These are phyloP conservation scores for Vaccinium macrocarpon DNA, from an alignment of 148 eudicot genomes.

Conservation along the genomic window DNA sequence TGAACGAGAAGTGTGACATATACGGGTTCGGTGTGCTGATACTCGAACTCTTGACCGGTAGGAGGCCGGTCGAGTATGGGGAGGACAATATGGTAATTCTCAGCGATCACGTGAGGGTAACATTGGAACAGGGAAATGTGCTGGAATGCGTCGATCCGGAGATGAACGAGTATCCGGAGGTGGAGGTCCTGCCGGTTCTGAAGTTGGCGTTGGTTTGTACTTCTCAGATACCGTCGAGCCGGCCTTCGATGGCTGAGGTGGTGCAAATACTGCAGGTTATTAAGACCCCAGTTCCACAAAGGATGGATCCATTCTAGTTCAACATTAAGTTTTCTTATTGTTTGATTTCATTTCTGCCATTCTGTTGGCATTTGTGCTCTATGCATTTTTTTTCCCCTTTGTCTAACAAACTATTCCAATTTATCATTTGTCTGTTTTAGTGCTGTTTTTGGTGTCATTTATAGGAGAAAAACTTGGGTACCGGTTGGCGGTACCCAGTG, in stretches of 20 bases:
- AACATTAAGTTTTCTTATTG: background rate
- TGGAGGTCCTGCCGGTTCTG: constrained; percentile 77
- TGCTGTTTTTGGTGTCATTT: background rate
- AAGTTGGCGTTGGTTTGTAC: constrained; percentile 94
- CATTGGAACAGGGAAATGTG: constrained; percentile 73
- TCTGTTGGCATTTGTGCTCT: background rate
- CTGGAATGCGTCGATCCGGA: constrained; percentile 73
- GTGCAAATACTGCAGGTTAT: constrained; percentile 94
- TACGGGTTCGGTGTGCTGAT: constrained; percentile 84
- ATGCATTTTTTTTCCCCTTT: background rate
- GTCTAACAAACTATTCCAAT: background rate
- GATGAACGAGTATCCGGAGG: constrained; percentile 79
- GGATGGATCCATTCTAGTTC: constrained; percentile 43
- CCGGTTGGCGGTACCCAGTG: no score
- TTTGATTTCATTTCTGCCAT: background rate
- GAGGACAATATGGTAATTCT: constrained; percentile 75
- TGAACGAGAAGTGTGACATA: constrained; percentile 89
- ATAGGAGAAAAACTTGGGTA: no score
- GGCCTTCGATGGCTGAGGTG: constrained; percentile 95
- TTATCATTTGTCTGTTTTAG: background rate
- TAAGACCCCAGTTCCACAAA: constrained; percentile 68
- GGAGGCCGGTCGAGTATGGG: constrained; percentile 75
- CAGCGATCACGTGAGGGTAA: constrained; percentile 68
- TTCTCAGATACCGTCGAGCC: constrained; percentile 88
- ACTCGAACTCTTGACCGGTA: constrained; percentile 82